Conservation (phyloP, 768 basidiomycete species). For the Royoungia palumana region DNA sequence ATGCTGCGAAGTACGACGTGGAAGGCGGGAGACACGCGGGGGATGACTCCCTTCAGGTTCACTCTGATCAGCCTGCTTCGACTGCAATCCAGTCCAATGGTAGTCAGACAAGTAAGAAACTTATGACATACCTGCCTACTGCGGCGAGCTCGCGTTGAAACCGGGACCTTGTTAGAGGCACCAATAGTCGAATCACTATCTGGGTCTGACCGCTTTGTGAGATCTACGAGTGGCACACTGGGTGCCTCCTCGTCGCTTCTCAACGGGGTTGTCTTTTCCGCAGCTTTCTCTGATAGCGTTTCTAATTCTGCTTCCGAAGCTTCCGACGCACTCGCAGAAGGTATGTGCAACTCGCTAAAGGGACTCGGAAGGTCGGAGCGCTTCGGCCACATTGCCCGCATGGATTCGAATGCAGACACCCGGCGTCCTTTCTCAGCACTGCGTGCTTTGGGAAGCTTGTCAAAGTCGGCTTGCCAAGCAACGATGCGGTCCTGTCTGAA, state of each 20-base stretch:
- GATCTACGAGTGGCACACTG: constrained; percentile 6
- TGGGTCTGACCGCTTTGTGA: constrained; percentile 49
- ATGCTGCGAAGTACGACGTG: constrained; percentile 52
- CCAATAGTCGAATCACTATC: constrained; percentile 88
- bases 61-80: constrained; percentile 24
- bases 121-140: constrained; percentile 26
- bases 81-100: constrained; percentile 14
- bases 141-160: constrained; percentile 14
- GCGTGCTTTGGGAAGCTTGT: constrained; percentile 74
- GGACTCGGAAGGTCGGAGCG: constrained; percentile 52
- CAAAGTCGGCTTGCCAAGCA: constrained; percentile 95
- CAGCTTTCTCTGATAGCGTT: constrained; percentile 20
- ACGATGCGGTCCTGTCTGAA: constrained; percentile 91
- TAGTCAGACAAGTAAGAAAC: not conserved
- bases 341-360: constrained; percentile 51
- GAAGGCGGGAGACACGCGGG: constrained; percentile 53
- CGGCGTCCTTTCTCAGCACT: constrained; percentile 52
- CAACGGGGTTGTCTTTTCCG: constrained; percentile 14
- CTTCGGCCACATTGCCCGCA: constrained; percentile 70
- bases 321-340: constrained; percentile 67
- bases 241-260: constrained; percentile 18
- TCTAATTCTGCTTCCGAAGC: constrained; percentile 61
- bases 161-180: constrained; percentile 37
- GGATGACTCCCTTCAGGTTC: constrained; percentile 16
- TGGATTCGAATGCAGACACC: constrained; percentile 62